phyloP scores from a whole-genome alignment of 2,329 filamentous ascomycete genomes.

The Trichoderma gracile region DNA sequence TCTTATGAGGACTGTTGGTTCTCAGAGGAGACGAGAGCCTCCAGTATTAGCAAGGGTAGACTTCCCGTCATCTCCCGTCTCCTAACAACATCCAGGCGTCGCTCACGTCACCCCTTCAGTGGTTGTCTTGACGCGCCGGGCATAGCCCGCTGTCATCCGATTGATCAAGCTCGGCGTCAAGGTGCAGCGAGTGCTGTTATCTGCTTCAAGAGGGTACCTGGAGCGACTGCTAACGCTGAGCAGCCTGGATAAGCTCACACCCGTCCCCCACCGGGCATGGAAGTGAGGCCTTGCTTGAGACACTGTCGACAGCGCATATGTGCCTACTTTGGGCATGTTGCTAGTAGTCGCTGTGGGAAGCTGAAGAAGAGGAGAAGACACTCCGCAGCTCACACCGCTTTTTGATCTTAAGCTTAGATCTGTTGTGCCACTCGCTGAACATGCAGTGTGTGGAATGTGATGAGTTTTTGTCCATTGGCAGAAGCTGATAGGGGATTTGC shows the following conservation, averaged over 20 bases:
- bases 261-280: not conserved
- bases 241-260: conserved; percentile 3
- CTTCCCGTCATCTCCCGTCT: not conserved
- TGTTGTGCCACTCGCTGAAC: not conserved
- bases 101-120: not conserved
- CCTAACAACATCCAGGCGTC: not conserved
- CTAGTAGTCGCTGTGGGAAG: not conserved
- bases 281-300: conserved; percentile 3
- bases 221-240: not conserved
- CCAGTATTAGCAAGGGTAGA: not conserved
- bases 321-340: conserved; percentile 8
- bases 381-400: conserved; percentile 11
- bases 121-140: not conserved
- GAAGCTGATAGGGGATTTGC: not conserved
- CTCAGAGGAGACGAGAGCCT: not conserved
- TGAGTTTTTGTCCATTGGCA: not conserved
- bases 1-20: not conserved
- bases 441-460: not conserved
- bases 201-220: not conserved
- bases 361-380: not conserved
- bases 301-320: conserved; percentile 3
- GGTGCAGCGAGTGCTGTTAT: not conserved
- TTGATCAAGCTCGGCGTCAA: conserved; percentile 14
- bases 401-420: not conserved
- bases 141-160: not conserved